phyloP scores from a whole-genome alignment of 1,139 yeast genomes.

The Meyerozyma elateridarum region DNA sequence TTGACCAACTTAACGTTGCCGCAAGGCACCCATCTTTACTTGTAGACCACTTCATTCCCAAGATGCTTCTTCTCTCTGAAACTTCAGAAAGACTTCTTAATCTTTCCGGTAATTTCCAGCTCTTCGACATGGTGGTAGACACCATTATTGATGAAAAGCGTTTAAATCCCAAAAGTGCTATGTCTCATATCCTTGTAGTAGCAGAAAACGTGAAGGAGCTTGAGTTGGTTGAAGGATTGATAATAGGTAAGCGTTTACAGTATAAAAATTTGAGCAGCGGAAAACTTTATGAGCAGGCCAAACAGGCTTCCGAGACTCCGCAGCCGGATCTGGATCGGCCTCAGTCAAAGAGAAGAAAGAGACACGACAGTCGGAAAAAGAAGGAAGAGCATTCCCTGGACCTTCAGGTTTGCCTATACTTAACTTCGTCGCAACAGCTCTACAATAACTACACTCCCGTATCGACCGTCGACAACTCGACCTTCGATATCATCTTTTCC shows the following conservation, averaged over 20 bases:
- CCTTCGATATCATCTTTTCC: conserved; percentile 49
- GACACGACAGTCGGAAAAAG: conserved; percentile 3
- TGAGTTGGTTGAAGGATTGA: conserved; percentile 63
- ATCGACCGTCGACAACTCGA: conserved; percentile 17
- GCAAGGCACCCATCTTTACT: conserved; percentile 63
- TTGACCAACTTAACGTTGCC: conserved; percentile 46
- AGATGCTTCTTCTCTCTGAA: conserved; percentile 59
- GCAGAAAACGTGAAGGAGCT: conserved; percentile 62
- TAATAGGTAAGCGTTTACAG: conserved; percentile 55
- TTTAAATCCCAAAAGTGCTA: conserved; percentile 7
- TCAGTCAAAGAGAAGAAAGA: conserved; percentile 11
- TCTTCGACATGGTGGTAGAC: conserved; percentile 49
- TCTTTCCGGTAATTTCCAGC: conserved; percentile 56
- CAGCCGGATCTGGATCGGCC: conserved; percentile 4
- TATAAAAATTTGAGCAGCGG: conserved; percentile 61
- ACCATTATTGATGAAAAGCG: conserved; percentile 16
- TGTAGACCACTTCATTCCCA: conserved; percentile 73
- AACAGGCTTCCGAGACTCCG: conserved; percentile 4
- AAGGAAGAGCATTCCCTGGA: conserved; percentile 5
- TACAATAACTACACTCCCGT: conserved; percentile 33
- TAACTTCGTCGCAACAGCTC: conserved; percentile 38
- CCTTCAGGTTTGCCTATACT: conserved; percentile 25
- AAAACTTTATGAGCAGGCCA: conserved; percentile 34
- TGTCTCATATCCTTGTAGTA: conserved; percentile 42
- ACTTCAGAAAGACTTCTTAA: conserved; percentile 49